Percentiles rank a stretch among this genome's conserved stretches.
Evolutionary conservation across 2,329 filamentous ascomycete species (phyloP).

Genomic region (Chaetoscypha palmicola): DNA sequence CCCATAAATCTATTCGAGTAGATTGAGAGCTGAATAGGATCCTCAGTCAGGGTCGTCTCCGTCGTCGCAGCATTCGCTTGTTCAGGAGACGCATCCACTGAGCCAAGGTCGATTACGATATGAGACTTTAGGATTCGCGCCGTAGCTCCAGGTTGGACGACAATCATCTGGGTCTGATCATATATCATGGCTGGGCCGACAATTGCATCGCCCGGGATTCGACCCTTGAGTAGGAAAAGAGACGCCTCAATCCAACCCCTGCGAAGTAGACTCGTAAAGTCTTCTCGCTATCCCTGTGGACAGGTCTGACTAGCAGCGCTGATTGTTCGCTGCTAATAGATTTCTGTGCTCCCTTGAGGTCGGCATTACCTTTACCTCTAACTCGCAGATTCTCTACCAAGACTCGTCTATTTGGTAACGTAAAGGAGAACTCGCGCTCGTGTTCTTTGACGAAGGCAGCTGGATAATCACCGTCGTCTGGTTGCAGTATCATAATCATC

Average conservation of each 20-base stretch:
- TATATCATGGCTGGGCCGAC: conserved; percentile 78
- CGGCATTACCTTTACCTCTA: conserved; percentile 59
- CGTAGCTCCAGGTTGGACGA: conserved; percentile 69
- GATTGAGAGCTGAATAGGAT: conserved; percentile 68
- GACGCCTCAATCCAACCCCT: conserved; percentile 57
- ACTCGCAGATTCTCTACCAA: conserved; percentile 83
- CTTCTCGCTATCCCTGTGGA: neutral
- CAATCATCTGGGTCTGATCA: conserved; percentile 82
- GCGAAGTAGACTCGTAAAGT: conserved; percentile 52
- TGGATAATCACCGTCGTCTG: conserved; percentile 58
- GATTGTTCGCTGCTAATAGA: neutral
- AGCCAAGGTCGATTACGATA: conserved; percentile 63
- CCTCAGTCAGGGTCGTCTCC: conserved; percentile 42
- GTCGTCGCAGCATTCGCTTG: neutral
- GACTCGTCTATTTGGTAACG: conserved; percentile 71
- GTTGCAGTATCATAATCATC: conserved; percentile 76
- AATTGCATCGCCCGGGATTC: conserved; percentile 65
- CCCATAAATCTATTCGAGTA: conserved; percentile 79
- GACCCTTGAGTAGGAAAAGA: conserved; percentile 69
- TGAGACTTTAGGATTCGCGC: conserved; percentile 65
- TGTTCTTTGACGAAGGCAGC: conserved; percentile 78
- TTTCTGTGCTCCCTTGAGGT: neutral
- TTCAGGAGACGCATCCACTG: neutral
- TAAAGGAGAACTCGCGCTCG: conserved; percentile 85
- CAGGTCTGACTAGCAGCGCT: neutral